Percentiles rank a stretch among this genome's conserved stretches.
These are phyloP conservation scores for Cladosporium sp. DNA, from an alignment of 2,329 filamentous ascomycete species.

Conservation along the genomic window DNA sequence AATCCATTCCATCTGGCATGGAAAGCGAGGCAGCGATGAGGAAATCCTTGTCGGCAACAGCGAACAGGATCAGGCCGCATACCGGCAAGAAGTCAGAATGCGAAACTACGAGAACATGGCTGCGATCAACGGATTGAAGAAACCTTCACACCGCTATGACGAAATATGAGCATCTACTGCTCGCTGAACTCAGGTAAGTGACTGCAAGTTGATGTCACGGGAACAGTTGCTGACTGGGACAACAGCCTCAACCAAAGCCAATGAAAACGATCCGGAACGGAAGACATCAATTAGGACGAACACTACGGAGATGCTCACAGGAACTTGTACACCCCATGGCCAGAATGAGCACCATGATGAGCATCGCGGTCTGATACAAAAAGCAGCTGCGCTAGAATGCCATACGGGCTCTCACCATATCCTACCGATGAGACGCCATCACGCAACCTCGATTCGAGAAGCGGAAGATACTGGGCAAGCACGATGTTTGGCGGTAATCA, in stretches of 20 bases:
- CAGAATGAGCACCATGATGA: not conserved
- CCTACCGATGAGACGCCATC: not conserved
- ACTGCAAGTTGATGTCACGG: not conserved
- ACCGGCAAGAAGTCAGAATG: constrained; percentile 12
- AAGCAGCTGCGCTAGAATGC: not conserved
- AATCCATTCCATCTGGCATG: constrained; percentile 7
- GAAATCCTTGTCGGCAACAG: not conserved
- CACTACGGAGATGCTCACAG: not conserved
- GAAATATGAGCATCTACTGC: not conserved
- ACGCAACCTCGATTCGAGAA: not conserved
- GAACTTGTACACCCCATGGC: not conserved
- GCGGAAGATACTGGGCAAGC: not conserved
- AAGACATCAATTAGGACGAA: not conserved
- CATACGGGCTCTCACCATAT: not conserved
- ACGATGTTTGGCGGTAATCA: not conserved
- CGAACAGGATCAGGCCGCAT: constrained; percentile 1
- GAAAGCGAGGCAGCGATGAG: constrained; percentile 2
- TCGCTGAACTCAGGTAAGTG: not conserved
- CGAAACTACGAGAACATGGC: constrained; percentile 11
- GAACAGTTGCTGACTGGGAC: not conserved
- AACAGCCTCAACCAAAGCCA: not conserved
- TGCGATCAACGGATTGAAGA: not conserved
- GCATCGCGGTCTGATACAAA: not conserved
- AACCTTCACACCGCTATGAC: constrained; percentile 1
- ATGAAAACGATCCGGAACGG: not conserved